phyloP scores from a whole-genome alignment of 2,329 filamentous ascomycete species.

The Cercospora zeae-maydis region DNA sequence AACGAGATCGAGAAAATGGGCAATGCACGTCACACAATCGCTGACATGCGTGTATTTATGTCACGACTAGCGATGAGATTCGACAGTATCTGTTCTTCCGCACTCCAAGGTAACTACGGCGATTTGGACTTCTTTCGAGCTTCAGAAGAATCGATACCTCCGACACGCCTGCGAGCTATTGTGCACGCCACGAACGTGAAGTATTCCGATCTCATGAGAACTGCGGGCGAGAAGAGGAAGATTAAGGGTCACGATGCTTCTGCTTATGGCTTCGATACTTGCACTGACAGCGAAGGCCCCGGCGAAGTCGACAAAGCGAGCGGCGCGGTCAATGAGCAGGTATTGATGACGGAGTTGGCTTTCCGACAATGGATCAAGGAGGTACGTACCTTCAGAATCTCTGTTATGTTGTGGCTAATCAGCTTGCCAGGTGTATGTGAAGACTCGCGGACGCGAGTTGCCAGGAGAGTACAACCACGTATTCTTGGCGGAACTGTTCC shows the following conservation, averaged over 20 bases:
- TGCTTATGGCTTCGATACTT: background rate
- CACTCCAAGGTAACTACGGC: background rate
- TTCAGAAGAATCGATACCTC: background rate
- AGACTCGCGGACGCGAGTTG: background rate
- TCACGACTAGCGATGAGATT: background rate
- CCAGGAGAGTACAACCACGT: background rate
- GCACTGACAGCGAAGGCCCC: background rate
- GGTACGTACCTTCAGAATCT: background rate
- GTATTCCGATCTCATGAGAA: background rate
- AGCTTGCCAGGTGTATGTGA: background rate
- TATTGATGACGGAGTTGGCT: background rate
- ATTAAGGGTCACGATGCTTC: background rate
- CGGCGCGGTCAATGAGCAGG: background rate
- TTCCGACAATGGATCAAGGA: background rate
- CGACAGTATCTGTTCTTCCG: background rate
- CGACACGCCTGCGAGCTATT: background rate
- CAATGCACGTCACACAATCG: background rate
- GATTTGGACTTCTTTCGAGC: background rate
- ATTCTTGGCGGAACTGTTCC: background rate
- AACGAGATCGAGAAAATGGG: background rate
- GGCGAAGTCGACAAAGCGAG: background rate
- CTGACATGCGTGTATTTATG: background rate
- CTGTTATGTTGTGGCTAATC: background rate
- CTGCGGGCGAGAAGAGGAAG: background rate
- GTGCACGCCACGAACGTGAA: background rate